These are phyloP conservation scores for Iberis pinnata DNA, from an alignment of 345 rosid genomes.

Conservation along the genomic window DNA sequence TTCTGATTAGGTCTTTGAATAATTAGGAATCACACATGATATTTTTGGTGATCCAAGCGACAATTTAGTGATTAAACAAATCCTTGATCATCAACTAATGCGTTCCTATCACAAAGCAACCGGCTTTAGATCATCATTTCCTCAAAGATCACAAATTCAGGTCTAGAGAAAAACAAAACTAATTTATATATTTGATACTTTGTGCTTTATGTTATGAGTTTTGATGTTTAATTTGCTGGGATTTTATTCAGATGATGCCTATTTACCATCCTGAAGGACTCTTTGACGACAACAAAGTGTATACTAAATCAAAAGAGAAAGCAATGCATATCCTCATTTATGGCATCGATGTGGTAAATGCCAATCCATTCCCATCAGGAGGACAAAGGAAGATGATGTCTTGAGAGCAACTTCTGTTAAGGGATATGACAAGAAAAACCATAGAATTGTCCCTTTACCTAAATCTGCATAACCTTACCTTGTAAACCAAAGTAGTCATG, in stretches of 20 bases:
- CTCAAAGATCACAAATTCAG: conserved; percentile 84
- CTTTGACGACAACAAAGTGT: conserved; percentile 59
- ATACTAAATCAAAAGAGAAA: conserved; percentile 41
- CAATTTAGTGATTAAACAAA: conserved; percentile 30
- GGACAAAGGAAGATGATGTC: conserved; percentile 62
- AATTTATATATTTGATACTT: too few species aligned
- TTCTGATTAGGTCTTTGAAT: too few species aligned
- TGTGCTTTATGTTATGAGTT: too few species aligned
- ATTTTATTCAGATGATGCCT: conserved; percentile 64
- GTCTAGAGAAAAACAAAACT: conserved; percentile 29
- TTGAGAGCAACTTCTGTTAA: conserved; percentile 65
- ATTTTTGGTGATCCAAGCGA: too few species aligned
- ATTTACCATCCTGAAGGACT: conserved; percentile 71
- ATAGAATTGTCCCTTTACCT: conserved; percentile 63
- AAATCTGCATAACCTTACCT: conserved; percentile 83
- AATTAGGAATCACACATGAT: too few species aligned
- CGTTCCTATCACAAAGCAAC: too few species aligned
- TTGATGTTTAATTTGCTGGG: neutral
- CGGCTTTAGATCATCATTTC: too few species aligned
- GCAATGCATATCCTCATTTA: conserved; percentile 55
- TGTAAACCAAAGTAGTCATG: conserved; percentile 79
- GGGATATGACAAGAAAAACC: conserved; percentile 77
- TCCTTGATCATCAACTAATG: conserved; percentile 74
- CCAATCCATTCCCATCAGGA: conserved; percentile 58
- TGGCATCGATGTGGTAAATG: conserved; percentile 76